Percentiles rank a stretch among this genome's conserved stretches.
Conservation (phyloP, 305 asterid genomes). For the Caryopteris hybrid region DNA sequence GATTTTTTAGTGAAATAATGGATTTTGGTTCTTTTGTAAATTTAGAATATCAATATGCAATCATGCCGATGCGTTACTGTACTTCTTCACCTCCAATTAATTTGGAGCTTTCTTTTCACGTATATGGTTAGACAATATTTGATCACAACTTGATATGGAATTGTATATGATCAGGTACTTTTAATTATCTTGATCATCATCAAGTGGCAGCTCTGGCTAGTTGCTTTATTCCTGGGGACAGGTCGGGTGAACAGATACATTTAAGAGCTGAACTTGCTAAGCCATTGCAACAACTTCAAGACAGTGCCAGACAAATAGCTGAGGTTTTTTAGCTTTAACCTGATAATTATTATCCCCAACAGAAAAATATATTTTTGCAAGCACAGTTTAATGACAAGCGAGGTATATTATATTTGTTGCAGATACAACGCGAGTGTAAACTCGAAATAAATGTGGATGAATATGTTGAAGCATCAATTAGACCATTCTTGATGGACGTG, state of each 20-base stretch:
- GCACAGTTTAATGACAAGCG: slow-evolving; percentile 7
- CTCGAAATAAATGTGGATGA: slow-evolving; percentile 91
- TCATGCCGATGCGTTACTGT: background rate
- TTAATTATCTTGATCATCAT: slow-evolving; percentile 94
- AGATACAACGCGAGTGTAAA: slow-evolving; percentile 97
- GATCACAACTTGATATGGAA: slow-evolving; percentile 5
- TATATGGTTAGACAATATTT: slow-evolving; percentile 4
- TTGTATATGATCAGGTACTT: slow-evolving; percentile 60
- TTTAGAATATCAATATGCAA: background rate
- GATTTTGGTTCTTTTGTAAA: background rate
- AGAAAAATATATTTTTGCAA: background rate
- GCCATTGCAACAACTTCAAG: slow-evolving; percentile 97
- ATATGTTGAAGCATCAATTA: slow-evolving; percentile 87
- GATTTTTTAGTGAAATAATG: background rate
- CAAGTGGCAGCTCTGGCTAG: slow-evolving; percentile 93
- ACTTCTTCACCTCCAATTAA: background rate
- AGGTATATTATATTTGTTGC: slow-evolving; percentile 19
- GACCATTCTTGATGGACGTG: slow-evolving; percentile 96
- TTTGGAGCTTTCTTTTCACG: background rate
- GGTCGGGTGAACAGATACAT: slow-evolving; percentile 71
- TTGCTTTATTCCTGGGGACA: slow-evolving; percentile 94
- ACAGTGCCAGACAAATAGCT: slow-evolving; percentile 91
- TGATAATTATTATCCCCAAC: background rate
- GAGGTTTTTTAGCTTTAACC: slow-evolving; percentile 50
- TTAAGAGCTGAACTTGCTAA: slow-evolving; percentile 90